Conservation (phyloP, 495 filamentous ascomycete genomes). For the Bathelium albidoporum region DNA sequence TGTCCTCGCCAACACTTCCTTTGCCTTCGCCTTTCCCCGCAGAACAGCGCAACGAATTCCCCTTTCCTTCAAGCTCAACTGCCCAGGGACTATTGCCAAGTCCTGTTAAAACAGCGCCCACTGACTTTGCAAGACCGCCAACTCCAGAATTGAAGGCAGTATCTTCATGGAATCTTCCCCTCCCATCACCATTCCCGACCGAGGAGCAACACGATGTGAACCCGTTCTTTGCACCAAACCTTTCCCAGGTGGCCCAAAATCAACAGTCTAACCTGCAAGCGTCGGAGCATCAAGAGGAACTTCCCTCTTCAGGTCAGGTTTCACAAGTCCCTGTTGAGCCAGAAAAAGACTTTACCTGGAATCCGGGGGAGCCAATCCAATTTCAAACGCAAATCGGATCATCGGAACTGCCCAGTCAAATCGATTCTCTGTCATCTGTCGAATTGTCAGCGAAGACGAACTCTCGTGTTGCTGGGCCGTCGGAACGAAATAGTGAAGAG, state of each 20-base stretch:
- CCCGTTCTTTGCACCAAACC: neutral
- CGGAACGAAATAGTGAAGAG: neutral
- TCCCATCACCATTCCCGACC: constrained; percentile 9
- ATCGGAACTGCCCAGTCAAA: neutral
- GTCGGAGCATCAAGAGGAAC: neutral
- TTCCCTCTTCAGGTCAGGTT: neutral
- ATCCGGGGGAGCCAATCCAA: neutral
- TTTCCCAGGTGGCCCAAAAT: neutral
- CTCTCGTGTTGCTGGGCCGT: neutral
- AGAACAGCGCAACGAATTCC: constrained; percentile 8
- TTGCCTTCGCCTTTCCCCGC: constrained; percentile 29
- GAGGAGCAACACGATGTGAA: neutral
- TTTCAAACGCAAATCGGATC: neutral
- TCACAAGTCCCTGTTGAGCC: neutral
- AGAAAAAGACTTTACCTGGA: neutral
- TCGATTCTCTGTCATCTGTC: neutral
- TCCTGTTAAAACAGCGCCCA: neutral
- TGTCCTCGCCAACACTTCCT: constrained; percentile 25
- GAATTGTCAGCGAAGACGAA: neutral
- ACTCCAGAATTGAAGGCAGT: constrained; percentile 7
- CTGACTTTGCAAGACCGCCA: neutral
- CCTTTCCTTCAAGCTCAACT: neutral
- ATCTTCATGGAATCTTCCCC: constrained; percentile 6
- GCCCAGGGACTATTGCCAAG: neutral
- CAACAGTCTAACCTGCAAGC: neutral